Evolutionary conservation across 306 rosid species (phyloP), one percentile per base, ranked within the genome.

Genomic region (Psophocarpus tetragonolobus): DNA sequence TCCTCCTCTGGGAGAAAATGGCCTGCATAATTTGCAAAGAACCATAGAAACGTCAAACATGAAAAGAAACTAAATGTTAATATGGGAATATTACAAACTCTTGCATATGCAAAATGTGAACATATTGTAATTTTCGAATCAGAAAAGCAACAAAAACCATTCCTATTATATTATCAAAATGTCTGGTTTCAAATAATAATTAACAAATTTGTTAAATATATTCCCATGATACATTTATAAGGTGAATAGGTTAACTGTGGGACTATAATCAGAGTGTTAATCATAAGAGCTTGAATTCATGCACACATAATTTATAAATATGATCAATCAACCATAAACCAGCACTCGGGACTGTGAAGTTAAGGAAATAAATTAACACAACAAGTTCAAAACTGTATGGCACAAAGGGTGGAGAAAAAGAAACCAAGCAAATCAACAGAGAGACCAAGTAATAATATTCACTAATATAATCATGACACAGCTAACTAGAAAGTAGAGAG

Each of bases 1-100:
- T 95, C 97, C 87, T 95, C 98, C 83, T 89, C 89, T 1, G 97
- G 98, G 77, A 95, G 86, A 88, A 92, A 95, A 84, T 92, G 97
- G 68, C 98, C 98, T 95, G 83, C 84, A 86, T 21, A 67, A 77
- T 50, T 73, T 53, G 41, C 50, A 62, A 58, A 30, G 70, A 65
- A 27, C n/a, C 54, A 61, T 23, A 68, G 74, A 64, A 47, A 33
- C 23, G 35, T 57, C 62, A 54, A 84, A 33, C 53, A 64, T 27
- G 17, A 62, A 56, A 58, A 33, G 18, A 35, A 47, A 53, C 18
- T 35, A 45, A 44, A 53, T 45, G 13, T 35, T 26, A 35, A 54
- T 39, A 72, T 2, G 29, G 65, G 74, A 80, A 72, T 56, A 56
- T 58, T 35, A 29, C 48, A 71, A 73, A 66, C 73, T 56, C 47